Evolutionary conservation across 129 eudicot genomes (phyloP).

Genomic region (Chrysanthemum makinoi): DNA sequence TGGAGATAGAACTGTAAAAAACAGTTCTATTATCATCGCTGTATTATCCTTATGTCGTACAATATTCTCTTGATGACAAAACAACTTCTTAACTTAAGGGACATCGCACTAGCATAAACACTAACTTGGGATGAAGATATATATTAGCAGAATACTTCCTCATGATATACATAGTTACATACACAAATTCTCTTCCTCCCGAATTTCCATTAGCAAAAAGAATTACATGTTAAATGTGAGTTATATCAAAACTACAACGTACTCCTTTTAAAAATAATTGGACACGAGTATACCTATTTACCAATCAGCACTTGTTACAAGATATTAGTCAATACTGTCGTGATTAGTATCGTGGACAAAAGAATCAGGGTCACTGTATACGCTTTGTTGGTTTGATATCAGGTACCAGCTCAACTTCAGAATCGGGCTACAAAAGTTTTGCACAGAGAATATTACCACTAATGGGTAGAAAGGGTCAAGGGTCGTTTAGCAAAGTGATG

Average conservation of each 20-base stretch:
- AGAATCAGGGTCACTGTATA: constrained; percentile 5
- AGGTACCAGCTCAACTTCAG: constrained; percentile 41
- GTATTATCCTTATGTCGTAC: too few relatives aligned
- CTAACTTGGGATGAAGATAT: too few relatives aligned
- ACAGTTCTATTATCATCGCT: too few relatives aligned
- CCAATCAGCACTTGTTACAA: neutral
- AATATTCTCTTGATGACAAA: too few relatives aligned
- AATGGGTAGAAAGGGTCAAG: neutral
- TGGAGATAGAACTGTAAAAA: too few relatives aligned
- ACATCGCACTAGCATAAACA: too few relatives aligned
- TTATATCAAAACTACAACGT: neutral
- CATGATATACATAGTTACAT: neutral
- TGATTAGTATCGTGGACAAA: too few relatives aligned
- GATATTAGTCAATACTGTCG: neutral
- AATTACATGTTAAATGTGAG: neutral
- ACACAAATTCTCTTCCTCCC: neutral
- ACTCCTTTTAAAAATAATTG: neutral
- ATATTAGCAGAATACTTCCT: neutral
- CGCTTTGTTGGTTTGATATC: constrained; percentile 14
- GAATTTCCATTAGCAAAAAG: neutral
- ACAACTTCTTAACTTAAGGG: too few relatives aligned
- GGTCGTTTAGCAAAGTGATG: neutral
- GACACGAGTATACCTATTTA: constrained; percentile 8
- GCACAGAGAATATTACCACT: neutral
- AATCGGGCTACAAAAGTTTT: constrained; percentile 35